Conservation (phyloP, 352 stramenopile genomes). For the Pythium oligandrum region DNA sequence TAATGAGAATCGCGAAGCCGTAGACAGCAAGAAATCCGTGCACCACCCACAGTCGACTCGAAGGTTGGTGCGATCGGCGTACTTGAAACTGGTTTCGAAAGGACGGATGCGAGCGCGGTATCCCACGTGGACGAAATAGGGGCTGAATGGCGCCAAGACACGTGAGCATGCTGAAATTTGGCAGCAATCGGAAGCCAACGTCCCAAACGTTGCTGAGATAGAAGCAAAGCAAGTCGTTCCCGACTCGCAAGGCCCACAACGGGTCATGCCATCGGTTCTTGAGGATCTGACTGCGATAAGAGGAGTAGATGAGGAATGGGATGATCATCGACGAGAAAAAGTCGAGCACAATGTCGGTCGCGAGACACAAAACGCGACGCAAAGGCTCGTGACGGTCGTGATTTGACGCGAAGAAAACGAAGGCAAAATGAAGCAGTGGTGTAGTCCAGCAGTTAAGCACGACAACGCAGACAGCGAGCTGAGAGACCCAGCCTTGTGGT, state of each 20-base stretch:
- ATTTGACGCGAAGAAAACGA: background rate
- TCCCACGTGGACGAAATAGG: slow-evolving; percentile 1
- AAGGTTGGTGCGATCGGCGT: background rate
- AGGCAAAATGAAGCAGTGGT: slow-evolving; percentile 19
- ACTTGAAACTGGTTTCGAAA: background rate
- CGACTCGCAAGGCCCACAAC: slow-evolving; percentile 5
- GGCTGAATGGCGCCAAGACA: slow-evolving; percentile 10
- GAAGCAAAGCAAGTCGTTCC: slow-evolving; percentile 14
- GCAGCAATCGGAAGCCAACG: slow-evolving; percentile 5
- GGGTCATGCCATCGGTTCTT: slow-evolving; percentile 8
- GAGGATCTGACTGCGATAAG: slow-evolving; percentile 4
- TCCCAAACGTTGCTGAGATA: slow-evolving; percentile 12
- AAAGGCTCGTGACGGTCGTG: slow-evolving; percentile 6
- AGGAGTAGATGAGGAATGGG: slow-evolving; percentile 8
- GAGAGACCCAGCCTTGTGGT: slow-evolving; percentile 12
- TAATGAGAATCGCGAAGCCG: background rate
- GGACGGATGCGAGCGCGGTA: background rate
- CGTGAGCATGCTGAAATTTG: slow-evolving; percentile 5
- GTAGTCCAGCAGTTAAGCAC: slow-evolving; percentile 44
- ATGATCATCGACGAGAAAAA: slow-evolving; percentile 7
- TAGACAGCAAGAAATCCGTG: background rate
- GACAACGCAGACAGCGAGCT: slow-evolving; percentile 17
- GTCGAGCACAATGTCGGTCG: slow-evolving; percentile 27
- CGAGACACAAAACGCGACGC: slow-evolving; percentile 26
- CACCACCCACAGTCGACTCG: background rate